These are phyloP conservation scores for Lactifluus piperatus DNA, from an alignment of 768 basidiomycete genomes.

Conservation along the genomic window DNA sequence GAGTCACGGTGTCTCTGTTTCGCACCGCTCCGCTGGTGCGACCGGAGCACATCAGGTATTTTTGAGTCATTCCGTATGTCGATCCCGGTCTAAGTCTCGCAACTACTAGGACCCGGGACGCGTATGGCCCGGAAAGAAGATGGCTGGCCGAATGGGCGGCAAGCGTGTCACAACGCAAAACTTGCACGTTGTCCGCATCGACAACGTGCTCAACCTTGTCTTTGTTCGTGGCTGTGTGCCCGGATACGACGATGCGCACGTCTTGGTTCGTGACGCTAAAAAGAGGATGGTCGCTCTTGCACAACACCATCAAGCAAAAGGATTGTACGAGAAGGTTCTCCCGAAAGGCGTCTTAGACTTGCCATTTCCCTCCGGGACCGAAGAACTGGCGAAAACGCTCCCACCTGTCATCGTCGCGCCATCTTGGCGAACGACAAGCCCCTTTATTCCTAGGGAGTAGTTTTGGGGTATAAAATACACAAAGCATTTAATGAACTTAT, in stretches of 20 bases:
- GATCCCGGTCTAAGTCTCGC: conserved; percentile 7
- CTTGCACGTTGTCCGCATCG: conserved; percentile 80
- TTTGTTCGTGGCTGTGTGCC: conserved; percentile 91
- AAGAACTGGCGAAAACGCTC: conserved; percentile 57
- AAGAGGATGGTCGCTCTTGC: conserved; percentile 67
- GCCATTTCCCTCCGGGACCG: conserved; percentile 89
- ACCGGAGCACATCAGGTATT: conserved; percentile 91
- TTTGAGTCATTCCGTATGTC: background rate
- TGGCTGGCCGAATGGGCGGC: conserved; percentile 91
- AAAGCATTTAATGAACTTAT: background rate
- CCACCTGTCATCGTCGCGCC: conserved; percentile 65
- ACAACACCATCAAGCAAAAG: conserved; percentile 57
- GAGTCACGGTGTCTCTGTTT: conserved; percentile 92
- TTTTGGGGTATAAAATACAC: background rate
- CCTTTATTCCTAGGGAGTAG: conserved; percentile 69
- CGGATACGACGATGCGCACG: conserved; percentile 81
- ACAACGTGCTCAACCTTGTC: conserved; percentile 76
- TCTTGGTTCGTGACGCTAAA: conserved; percentile 81
- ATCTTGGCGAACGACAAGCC: conserved; percentile 56
- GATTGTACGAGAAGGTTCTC: conserved; percentile 65
- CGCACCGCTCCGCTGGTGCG: conserved; percentile 88
- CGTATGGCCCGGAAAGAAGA: conserved; percentile 95
- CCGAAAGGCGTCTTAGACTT: conserved; percentile 77
- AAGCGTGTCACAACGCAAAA: conserved; percentile 79
- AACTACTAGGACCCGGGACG: conserved; percentile 80